Base-by-base conservation (phyloP, 2,329 filamentous ascomycete species). In the Ophiostoma angusticollis region DNA sequence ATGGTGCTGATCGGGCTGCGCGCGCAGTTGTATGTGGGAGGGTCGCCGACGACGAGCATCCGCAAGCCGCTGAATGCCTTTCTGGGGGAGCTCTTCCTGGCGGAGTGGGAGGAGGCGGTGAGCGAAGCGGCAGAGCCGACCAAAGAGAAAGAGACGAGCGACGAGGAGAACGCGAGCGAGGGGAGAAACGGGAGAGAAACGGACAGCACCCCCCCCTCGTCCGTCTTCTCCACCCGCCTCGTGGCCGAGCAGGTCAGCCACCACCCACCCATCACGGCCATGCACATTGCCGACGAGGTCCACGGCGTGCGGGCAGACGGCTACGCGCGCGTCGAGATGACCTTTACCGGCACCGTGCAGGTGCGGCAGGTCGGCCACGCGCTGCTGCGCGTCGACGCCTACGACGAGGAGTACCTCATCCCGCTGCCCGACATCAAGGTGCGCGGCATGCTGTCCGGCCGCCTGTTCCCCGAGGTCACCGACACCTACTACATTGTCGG, bases 61-160 rank as follows among this genome's bases (percentile, higher is more conserved):
- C 67, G 67, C 51, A 71, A 71, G 46, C 67, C 67, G 2, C 58
- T 70, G 6, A 71, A 71, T 42, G 66, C 67, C 6, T 70, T 71
- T 36, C 54, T 71, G 0, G 67, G 67, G 13, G 67, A 70, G 50
- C 43, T 70, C 1, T 71, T 70, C 46, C 46, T 70, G 2, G 61
- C 61, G 0, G 53, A 51, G 0, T 65, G 61, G 60, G 42, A 31
- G 9, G 37, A 39, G n/a, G 36, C 23, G 23, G 23, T 24, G 23
- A 24, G 23, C 23, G n/a, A n/a, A 36, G 17, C 16, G 23, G 9
- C 18, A 9, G 6, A 22, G 33, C 34, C 13, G 35, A 35, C 24
- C 32, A 37, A 11, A 18, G 17, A 28, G 23, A 29, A 7, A 6
- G 32, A 35, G 54, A 47, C 1, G 54, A 61, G 17, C 39, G 45